Evolutionary conservation across 2,329 filamentous ascomycete species (phyloP), one percentile per base, ranked within the genome.

Genomic region (Xylariales sp.): DNA sequence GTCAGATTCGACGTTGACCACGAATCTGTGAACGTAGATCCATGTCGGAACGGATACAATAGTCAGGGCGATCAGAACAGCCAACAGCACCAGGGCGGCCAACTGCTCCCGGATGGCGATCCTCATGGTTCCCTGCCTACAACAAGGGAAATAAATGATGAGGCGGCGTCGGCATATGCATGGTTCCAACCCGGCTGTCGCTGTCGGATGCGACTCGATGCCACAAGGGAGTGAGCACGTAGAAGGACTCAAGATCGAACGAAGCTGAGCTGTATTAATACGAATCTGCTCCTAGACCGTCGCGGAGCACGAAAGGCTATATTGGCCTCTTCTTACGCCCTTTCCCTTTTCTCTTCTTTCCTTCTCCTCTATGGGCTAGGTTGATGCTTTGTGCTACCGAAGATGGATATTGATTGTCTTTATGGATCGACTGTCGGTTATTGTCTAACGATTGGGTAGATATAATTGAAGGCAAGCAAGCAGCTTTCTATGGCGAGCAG

Each of bases 41-140:
- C 86, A 88, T 78, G 90, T 92, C 74, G 94, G 93, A 70, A 97
- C 87, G 16, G 93, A 89, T 69, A 97, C 86, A 69, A 97, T 89
- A 63, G 91, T 89, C 69, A 97, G 86, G 62, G 91, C 90, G 65
- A 92, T 82, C 65, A 97, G 86, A 56, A 93, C 90, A 67, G 91
- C 89, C 67, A 93, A 77, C 71, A 96, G 83, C 75, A 97, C 93
- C 71, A 97, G 85, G 79, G 90, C 85, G 72, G 89, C 93, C 74
- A 97, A 86, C 86, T 97, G 94, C 82, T 94, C 90, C 73, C 93
- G 88, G 76, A 97, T 97, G 65, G 92, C 91, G 78, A 97, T 89
- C 79, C 93, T 89, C 93, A 97, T 95, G 75, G 58, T 75, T 60
- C 74, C 72, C 73, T 65, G 76, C 73, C 76, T 80, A 80, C 72